Conservation (phyloP, 1,284 basidiomycete species). For the Somion occarium region DNA sequence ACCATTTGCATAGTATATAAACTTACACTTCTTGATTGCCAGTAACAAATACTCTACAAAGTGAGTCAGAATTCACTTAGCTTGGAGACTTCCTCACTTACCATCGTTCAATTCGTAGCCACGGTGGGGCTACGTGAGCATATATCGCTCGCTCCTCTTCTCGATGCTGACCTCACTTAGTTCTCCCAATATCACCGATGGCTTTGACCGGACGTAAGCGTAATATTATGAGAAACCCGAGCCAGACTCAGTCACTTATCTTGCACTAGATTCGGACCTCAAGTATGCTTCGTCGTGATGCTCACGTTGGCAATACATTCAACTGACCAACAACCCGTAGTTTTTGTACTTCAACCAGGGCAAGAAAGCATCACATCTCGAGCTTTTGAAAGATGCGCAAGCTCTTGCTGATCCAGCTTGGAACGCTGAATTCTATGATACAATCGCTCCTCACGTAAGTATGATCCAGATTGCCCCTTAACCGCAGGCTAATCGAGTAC, state of each 20-base stretch:
- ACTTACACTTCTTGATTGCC: neutral
- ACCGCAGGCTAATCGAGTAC: neutral
- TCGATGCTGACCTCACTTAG: too few species aligned
- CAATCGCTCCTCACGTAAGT: slow-evolving; percentile 21
- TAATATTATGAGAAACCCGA: neutral
- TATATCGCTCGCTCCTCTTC: neutral
- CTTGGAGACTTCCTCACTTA: neutral
- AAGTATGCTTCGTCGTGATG: too few species aligned
- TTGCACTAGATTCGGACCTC: slow-evolving; percentile 19
- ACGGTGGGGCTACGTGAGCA: slow-evolving; percentile 17
- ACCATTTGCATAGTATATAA: neutral
- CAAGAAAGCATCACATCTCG: neutral
- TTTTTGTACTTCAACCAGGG: slow-evolving; percentile 25
- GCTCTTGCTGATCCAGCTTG: slow-evolving; percentile 21
- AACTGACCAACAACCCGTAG: slow-evolving; percentile 7
- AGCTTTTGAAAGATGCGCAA: slow-evolving; percentile 20
- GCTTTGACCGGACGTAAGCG: slow-evolving; percentile 22
- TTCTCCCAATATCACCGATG: slow-evolving; percentile 25
- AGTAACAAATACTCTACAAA: slow-evolving; percentile 23
- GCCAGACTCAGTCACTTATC: neutral
- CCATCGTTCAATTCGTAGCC: slow-evolving; percentile 5
- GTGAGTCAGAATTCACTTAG: slow-evolving; percentile 2
- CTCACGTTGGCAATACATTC: too few species aligned
- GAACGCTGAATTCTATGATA: slow-evolving; percentile 26
- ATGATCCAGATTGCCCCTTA: neutral